A percentile compares a stretch with the other conserved stretches of the same genome.
Evolutionary conservation across 306 rosid species (phyloP).

Genomic region (Cucurbita argyrosperma): DNA sequence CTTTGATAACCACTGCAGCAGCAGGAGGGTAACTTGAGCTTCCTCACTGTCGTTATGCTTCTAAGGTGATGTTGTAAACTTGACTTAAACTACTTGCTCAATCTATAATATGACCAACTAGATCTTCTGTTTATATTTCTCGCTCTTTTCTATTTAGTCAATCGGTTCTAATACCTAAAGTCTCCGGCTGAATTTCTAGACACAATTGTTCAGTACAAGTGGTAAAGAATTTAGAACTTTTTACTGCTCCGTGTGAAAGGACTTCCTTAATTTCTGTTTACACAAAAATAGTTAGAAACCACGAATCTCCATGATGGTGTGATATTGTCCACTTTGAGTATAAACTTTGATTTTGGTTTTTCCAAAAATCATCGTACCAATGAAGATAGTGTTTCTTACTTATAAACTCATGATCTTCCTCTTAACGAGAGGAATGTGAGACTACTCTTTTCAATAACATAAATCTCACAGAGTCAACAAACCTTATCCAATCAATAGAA

Average conservation of each 20-base stretch:
- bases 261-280: background rate
- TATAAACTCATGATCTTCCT: too few species aligned
- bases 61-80: slow-evolving; percentile 27
- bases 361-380: too few species aligned
- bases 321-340: too few species aligned
- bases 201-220: background rate
- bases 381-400: too few species aligned
- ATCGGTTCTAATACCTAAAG: background rate
- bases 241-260: background rate
- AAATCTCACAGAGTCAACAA: background rate
- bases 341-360: too few species aligned
- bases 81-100: background rate
- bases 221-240: background rate
- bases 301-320: too few species aligned
- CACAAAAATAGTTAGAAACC: background rate
- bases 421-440: too few species aligned
- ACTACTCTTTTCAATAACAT: too few species aligned
- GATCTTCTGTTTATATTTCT: background rate
- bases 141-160: background rate
- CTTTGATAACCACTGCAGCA: slow-evolving; percentile 15
- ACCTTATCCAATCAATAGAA: background rate
- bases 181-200: background rate
- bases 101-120: background rate
- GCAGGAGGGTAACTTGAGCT: slow-evolving; percentile 25
- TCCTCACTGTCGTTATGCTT: slow-evolving; percentile 54